Evolutionary conservation across 2,329 filamentous ascomycete species (phyloP).

Genomic region (Penicillium griseofulvum): DNA sequence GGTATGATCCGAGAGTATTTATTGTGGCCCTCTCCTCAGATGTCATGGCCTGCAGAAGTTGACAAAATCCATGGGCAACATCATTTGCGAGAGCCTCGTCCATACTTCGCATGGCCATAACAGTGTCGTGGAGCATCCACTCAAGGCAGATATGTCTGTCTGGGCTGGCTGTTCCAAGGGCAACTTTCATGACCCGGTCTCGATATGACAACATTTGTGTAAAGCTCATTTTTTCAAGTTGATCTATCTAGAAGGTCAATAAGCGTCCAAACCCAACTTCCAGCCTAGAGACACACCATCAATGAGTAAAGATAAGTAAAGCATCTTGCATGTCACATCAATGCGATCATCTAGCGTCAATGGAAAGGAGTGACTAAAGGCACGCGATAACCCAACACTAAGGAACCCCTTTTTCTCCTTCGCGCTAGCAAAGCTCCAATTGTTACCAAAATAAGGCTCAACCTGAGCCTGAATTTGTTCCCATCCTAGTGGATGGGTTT

Average conservation of each 20-base stretch:
- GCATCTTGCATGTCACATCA: constrained; percentile 14
- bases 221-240: constrained; percentile 21
- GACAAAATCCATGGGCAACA: constrained; percentile 16
- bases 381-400: constrained; percentile 16
- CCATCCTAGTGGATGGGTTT: constrained; percentile 15
- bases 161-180: constrained; percentile 2
- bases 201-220: constrained; percentile 15
- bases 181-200: constrained; percentile 12
- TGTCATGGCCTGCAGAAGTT: constrained; percentile 16
- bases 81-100: constrained; percentile 12
- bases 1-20: constrained; percentile 15
- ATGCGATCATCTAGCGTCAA: constrained; percentile 15
- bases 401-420: constrained; percentile 15
- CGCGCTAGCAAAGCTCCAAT: constrained; percentile 17
- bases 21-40: constrained; percentile 10
- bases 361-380: constrained; percentile 17
- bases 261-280: neutral
- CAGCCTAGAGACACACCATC: constrained; percentile 9
- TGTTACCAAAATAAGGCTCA: constrained; percentile 15
- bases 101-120: constrained; percentile 9
- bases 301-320: constrained; percentile 17
- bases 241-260: constrained; percentile 11
- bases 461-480: constrained; percentile 13
- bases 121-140: constrained; percentile 19
- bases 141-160: constrained; percentile 8